A percentile compares a stretch with the other conserved stretches of the same genome.
Evolutionary conservation across 2,329 filamentous ascomycete species (phyloP).

Genomic region (Cercospora citrullina): DNA sequence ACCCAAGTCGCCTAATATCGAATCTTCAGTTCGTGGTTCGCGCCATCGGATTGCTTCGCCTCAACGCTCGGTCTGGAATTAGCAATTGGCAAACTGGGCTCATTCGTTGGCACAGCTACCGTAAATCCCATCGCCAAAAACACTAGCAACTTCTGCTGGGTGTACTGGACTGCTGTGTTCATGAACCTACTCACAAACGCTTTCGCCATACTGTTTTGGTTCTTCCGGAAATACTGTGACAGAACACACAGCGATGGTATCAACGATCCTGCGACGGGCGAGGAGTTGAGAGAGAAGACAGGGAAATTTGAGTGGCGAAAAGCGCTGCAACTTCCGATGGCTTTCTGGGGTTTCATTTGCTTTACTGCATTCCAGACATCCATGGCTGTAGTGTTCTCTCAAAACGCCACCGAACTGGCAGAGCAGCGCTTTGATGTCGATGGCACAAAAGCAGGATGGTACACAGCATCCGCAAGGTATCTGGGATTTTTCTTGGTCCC

Average conservation of each 20-base stretch:
- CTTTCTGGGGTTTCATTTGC: conserved; percentile 57
- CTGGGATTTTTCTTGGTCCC: conserved; percentile 61
- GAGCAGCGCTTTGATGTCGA: conserved; percentile 60
- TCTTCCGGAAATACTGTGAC: conserved; percentile 56
- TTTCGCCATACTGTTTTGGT: conserved; percentile 55
- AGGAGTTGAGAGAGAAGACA: conserved; percentile 60
- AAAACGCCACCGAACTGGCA: conserved; percentile 62
- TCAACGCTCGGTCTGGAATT: conserved; percentile 62
- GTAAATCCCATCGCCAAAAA: conserved; percentile 61
- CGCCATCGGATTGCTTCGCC: conserved; percentile 62
- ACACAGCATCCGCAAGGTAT: conserved; percentile 59
- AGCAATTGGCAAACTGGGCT: conserved; percentile 61
- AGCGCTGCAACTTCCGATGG: conserved; percentile 60
- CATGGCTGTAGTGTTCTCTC: conserved; percentile 55
- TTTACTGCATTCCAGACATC: conserved; percentile 62
- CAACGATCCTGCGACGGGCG: conserved; percentile 58
- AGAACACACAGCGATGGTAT: conserved; percentile 49
- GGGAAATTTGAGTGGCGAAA: conserved; percentile 59
- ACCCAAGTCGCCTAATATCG: conserved; percentile 66
- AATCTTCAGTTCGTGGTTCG: conserved; percentile 65
- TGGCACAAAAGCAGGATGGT: conserved; percentile 60
- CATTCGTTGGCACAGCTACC: conserved; percentile 60
- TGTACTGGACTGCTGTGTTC: conserved; percentile 62
- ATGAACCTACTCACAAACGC: conserved; percentile 65
- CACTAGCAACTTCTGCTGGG: conserved; percentile 62